These are phyloP conservation scores for Ceratobasidium theobromae DNA, from an alignment of 1,284 basidiomycete species.

Conservation along the genomic window DNA sequence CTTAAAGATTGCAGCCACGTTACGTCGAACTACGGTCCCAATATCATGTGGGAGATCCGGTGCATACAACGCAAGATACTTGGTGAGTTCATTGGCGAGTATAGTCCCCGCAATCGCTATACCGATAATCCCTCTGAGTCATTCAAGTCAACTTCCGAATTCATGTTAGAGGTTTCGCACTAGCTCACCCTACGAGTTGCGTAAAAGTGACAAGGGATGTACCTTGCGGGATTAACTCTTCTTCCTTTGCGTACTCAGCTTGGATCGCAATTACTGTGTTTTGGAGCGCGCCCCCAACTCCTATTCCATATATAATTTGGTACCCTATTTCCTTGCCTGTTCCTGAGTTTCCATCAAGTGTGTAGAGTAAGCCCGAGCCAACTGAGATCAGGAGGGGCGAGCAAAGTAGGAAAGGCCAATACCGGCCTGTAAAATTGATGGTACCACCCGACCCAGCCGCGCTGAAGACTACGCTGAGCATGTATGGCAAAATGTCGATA, in stretches of 20 bases:
- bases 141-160: background rate
- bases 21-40: constrained; percentile 35
- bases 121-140: constrained; percentile 14
- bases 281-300: constrained; percentile 39
- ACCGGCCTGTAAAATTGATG: constrained; percentile 45
- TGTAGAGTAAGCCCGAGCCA: constrained; percentile 50
- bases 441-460: constrained; percentile 44
- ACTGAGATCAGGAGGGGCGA: constrained; percentile 42
- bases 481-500: constrained; percentile 50
- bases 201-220: constrained; percentile 46
- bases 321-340: constrained; percentile 43
- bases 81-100: constrained; percentile 41
- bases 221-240: constrained; percentile 38
- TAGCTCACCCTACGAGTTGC: constrained; percentile 44
- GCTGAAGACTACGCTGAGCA: constrained; percentile 39
- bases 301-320: constrained; percentile 46
- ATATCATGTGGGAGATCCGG: constrained; percentile 37
- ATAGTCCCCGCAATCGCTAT: constrained; percentile 47
- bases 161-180: background rate
- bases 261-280: constrained; percentile 48
- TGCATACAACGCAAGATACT: constrained; percentile 38
- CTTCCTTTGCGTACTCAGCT: constrained; percentile 45
- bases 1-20: constrained; percentile 36
- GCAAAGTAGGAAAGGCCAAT: constrained; percentile 45
- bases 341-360: constrained; percentile 40